These are phyloP conservation scores for Elsinoe perseae DNA, from an alignment of 2,329 filamentous ascomycete genomes.

Conservation along the genomic window DNA sequence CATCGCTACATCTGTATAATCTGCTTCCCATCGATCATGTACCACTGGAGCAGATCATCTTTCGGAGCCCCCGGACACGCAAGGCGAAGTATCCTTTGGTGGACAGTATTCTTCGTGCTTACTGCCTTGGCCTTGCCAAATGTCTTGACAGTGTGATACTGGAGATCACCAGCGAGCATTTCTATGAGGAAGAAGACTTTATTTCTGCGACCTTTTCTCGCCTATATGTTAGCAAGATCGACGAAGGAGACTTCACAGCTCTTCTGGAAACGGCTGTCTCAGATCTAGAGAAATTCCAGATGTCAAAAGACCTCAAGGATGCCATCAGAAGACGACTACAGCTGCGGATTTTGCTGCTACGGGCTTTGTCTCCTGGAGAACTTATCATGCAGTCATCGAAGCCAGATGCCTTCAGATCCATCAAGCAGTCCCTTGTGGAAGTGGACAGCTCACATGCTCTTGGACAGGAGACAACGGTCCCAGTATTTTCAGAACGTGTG, in stretches of 20 bases:
- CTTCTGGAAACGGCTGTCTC: slow-evolving; percentile 49
- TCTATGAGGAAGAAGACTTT: slow-evolving; percentile 97
- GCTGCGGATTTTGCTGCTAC: slow-evolving; percentile 47
- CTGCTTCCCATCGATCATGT: slow-evolving; percentile 45
- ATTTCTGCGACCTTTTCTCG: slow-evolving; percentile 85
- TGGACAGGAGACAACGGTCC: slow-evolving; percentile 54
- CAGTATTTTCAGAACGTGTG: slow-evolving; percentile 83
- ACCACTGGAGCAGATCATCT: slow-evolving; percentile 23
- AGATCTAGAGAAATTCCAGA: slow-evolving; percentile 34
- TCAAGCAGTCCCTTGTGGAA: slow-evolving; percentile 24
- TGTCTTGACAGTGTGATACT: slow-evolving; percentile 71
- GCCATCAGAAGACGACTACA: slow-evolving; percentile 46
- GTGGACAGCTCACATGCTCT: slow-evolving; percentile 31
- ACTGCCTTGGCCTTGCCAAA: slow-evolving; percentile 78
- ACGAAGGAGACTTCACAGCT: slow-evolving; percentile 48
- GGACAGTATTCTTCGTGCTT: slow-evolving; percentile 65
- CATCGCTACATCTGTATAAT: slow-evolving; percentile 80
- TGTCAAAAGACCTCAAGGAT: slow-evolving; percentile 19
- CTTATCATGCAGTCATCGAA: slow-evolving; percentile 8
- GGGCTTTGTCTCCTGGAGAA: slow-evolving; percentile 12
- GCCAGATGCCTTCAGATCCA: slow-evolving; percentile 16
- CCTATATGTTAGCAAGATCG: slow-evolving; percentile 60
- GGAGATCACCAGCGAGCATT: slow-evolving; percentile 73
- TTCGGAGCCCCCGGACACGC: background rate
- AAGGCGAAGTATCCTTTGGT: slow-evolving; percentile 36